These are phyloP conservation scores for Actinidia polygama DNA, from an alignment of 179 eudicot genomes.

Conservation along the genomic window DNA sequence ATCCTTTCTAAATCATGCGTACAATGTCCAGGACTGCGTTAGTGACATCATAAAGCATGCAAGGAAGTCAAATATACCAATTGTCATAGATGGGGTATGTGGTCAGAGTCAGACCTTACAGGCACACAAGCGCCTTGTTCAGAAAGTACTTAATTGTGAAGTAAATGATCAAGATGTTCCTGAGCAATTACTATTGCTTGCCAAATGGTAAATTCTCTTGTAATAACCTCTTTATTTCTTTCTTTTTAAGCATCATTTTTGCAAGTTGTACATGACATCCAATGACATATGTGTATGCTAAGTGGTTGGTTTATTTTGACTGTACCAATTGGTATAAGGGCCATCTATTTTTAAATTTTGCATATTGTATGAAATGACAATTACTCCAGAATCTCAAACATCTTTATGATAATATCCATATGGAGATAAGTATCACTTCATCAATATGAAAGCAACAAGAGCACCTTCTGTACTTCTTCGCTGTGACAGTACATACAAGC, in stretches of 20 bases:
- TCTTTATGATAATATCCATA: background rate
- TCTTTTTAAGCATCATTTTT: conserved; percentile 4
- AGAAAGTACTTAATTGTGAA: conserved; percentile 81
- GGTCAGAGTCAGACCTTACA: conserved; percentile 33
- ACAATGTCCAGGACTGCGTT: conserved; percentile 73
- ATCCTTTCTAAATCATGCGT: background rate
- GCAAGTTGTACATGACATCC: background rate
- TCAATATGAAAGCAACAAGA: background rate
- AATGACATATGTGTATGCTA: background rate
- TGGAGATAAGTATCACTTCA: background rate
- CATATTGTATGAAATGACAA: background rate
- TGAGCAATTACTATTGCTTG: conserved; percentile 69
- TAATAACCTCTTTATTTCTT: background rate
- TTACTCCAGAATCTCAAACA: background rate
- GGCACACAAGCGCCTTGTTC: conserved; percentile 94
- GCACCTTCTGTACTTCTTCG: background rate
- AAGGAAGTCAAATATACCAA: conserved; percentile 68
- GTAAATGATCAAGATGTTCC: conserved; percentile 74
- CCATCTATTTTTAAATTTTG: background rate
- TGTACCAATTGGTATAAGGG: background rate
- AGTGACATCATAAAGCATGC: conserved; percentile 83
- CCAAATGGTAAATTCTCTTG: conserved; percentile 59
- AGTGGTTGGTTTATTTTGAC: background rate
- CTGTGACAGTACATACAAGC: background rate
- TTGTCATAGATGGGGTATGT: conserved; percentile 96